Evolutionary conservation across 1,284 basidiomycete species (phyloP).

Genomic region (Puccinia horiana): DNA sequence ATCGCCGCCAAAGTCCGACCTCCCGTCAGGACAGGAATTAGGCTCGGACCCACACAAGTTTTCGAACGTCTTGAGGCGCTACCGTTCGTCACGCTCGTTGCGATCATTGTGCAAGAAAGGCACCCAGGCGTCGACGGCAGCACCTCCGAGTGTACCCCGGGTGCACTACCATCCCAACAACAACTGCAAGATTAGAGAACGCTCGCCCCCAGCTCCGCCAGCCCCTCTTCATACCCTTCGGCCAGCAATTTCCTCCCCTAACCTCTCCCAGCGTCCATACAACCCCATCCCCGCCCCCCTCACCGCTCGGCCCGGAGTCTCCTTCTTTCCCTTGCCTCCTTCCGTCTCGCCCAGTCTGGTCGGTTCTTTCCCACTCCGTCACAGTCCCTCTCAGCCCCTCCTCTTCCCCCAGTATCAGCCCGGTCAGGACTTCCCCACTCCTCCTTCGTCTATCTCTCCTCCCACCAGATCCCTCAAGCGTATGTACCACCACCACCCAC

Average conservation of each 20-base stretch:
- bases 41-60: too few relatives aligned
- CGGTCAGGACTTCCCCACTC: conserved; percentile 4
- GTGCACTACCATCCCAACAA: not conserved
- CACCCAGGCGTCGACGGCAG: not conserved
- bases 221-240: not conserved
- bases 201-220: not conserved
- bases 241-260: not conserved
- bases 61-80: not conserved
- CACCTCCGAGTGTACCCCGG: not conserved
- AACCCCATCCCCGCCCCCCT: not conserved
- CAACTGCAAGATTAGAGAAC: not conserved
- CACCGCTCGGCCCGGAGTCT: not conserved
- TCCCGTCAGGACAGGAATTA: not conserved
- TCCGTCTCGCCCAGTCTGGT: not conserved
- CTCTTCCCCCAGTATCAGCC: not conserved
- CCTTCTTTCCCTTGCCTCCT: not conserved
- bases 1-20: not conserved
- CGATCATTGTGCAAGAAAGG: not conserved
- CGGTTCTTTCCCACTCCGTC: not conserved
- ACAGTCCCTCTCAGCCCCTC: not conserved
- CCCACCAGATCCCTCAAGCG: conserved; percentile 8
- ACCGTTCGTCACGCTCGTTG: not conserved
- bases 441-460: conserved; percentile 17
- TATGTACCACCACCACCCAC: not conserved
- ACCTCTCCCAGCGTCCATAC: not conserved